Percentiles rank a stretch among this genome's conserved stretches.
Evolutionary conservation across 306 rosid species (phyloP).

Genomic region (Ceratonia siliqua): DNA sequence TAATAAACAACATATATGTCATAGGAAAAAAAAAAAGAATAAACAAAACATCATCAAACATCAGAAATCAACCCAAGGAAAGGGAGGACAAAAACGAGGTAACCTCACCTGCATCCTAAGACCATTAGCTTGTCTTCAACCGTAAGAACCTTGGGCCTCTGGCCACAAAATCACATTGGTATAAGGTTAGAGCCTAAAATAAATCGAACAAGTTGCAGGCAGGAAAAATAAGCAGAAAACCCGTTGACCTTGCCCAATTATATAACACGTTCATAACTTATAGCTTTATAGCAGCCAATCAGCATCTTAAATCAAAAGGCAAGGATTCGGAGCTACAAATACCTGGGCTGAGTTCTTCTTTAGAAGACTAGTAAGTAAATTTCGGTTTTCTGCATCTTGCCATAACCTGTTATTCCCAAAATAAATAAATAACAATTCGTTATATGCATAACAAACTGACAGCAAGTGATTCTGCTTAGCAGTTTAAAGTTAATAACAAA

Average conservation of each 20-base stretch:
- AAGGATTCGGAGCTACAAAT: not conserved
- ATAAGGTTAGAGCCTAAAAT: constrained; percentile 10
- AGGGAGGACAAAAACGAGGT: not conserved
- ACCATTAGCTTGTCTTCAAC: constrained; percentile 86
- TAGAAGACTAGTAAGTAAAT: constrained; percentile 65
- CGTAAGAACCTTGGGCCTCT: constrained; percentile 87
- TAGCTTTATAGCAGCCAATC: not conserved
- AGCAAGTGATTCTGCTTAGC: not conserved
- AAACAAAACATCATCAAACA: constrained; percentile 9
- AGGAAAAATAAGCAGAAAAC: not conserved
- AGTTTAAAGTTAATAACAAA: not conserved
- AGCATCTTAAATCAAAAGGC: not conserved
- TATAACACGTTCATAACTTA: not conserved
- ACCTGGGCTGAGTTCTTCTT: constrained; percentile 76
- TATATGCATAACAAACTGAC: not conserved
- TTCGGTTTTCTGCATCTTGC: constrained; percentile 96
- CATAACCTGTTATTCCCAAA: constrained; percentile 65
- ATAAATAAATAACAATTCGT: not conserved
- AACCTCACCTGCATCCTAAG: constrained; percentile 81
- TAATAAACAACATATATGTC: constrained; percentile 32
- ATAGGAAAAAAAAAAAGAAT: not conserved
- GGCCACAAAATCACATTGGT: constrained; percentile 9
- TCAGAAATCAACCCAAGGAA: not conserved
- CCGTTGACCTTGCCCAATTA: not conserved
- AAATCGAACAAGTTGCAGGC: not conserved